Evolutionary conservation across 2,329 filamentous ascomycete genomes (phyloP).

Genomic region (Neonectria punicea): DNA sequence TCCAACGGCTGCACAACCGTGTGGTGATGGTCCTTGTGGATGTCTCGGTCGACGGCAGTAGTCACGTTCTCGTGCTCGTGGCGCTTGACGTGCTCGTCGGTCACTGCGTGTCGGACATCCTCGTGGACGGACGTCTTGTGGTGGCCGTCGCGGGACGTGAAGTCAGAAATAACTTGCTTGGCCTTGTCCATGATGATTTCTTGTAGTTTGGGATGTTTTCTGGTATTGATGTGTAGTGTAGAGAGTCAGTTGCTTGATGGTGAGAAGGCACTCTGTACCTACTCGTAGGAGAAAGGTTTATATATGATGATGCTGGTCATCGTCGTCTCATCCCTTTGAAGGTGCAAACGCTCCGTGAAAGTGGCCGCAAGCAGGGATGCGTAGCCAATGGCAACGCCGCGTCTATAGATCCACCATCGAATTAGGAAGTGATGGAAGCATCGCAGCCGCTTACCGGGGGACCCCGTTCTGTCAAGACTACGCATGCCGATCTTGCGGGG

Average conservation of each 20-base stretch:
- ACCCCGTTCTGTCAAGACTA: neutral
- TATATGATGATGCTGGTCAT: neutral
- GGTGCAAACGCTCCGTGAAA: neutral
- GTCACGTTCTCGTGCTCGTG: slow-evolving; percentile 70
- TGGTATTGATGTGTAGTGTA: neutral
- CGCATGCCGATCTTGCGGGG: neutral
- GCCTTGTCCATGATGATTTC: slow-evolving; percentile 68
- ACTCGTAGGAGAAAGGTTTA: neutral
- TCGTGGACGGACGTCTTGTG: slow-evolving; percentile 78
- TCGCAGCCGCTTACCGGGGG: neutral
- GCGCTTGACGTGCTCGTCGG: slow-evolving; percentile 68
- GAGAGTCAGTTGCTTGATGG: neutral
- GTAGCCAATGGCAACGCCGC: neutral
- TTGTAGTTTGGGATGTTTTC: neutral
- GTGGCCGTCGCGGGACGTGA: slow-evolving; percentile 70
- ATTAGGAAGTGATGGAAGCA: neutral
- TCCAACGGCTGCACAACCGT: slow-evolving; percentile 73
- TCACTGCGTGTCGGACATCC: slow-evolving; percentile 68
- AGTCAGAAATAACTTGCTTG: slow-evolving; percentile 69
- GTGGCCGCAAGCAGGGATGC: neutral
- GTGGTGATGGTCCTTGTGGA: slow-evolving; percentile 79
- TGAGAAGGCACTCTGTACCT: neutral
- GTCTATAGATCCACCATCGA: neutral
- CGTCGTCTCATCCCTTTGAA: neutral
- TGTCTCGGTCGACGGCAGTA: slow-evolving; percentile 73